Conservation (phyloP, 371 early-diverging fungal genomes). For the Chytridium lagenaria region DNA sequence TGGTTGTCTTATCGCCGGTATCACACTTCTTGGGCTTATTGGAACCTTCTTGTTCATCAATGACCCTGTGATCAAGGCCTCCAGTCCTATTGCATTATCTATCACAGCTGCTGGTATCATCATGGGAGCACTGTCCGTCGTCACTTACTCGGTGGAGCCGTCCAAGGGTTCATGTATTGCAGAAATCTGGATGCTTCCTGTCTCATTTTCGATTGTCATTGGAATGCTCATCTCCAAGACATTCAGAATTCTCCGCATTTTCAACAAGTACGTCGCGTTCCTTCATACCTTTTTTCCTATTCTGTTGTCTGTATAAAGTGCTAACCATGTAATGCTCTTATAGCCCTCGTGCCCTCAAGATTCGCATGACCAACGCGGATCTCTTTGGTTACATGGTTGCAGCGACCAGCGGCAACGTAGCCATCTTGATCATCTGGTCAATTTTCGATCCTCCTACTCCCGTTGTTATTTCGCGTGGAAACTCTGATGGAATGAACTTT, state of each 20-base stretch:
- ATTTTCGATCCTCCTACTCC: constrained; percentile 20
- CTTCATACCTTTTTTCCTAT: not conserved
- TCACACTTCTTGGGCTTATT: constrained; percentile 10
- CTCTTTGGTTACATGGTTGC: constrained; percentile 25
- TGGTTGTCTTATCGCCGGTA: not conserved
- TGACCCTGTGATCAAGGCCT: constrained; percentile 25
- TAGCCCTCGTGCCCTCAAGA: constrained; percentile 25
- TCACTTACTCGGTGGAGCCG: constrained; percentile 17
- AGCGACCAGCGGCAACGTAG: not conserved
- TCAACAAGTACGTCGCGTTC: constrained; percentile 26
- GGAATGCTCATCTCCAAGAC: constrained; percentile 28
- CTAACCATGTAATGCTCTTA: not conserved
- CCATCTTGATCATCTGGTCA: constrained; percentile 23
- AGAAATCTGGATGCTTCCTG: constrained; percentile 28
- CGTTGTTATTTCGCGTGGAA: not conserved
- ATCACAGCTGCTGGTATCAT: constrained; percentile 25
- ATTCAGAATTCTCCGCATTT: constrained; percentile 30
- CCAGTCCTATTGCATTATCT: constrained; percentile 11
- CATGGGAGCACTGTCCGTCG: constrained; percentile 9
- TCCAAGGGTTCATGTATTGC: constrained; percentile 20
- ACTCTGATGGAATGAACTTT: constrained; percentile 10
- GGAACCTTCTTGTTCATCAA: not conserved
- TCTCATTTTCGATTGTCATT: constrained; percentile 22
- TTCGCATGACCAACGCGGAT: constrained; percentile 21
- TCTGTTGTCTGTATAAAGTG: not conserved